Percentiles rank a stretch among this genome's conserved stretches.
These are phyloP conservation scores for Aspergillus puulaauensis DNA, from an alignment of 2,329 filamentous ascomycete species.

Conservation along the genomic window DNA sequence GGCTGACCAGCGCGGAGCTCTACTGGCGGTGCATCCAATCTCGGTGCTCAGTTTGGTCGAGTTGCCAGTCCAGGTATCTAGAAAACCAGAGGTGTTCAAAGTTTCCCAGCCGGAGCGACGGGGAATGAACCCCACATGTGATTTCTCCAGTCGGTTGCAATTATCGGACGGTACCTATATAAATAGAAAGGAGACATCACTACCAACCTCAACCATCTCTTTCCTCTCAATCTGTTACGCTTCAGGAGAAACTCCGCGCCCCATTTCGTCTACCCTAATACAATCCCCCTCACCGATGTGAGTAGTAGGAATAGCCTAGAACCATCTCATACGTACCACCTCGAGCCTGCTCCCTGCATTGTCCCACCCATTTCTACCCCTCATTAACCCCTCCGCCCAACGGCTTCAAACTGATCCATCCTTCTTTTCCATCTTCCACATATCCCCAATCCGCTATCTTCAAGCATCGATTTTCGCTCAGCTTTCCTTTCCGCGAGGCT, in stretches of 20 bases:
- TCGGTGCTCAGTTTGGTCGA: neutral
- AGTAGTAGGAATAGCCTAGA: conserved; percentile 7
- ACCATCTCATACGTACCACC: neutral
- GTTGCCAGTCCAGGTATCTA: neutral
- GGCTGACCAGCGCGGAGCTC: neutral
- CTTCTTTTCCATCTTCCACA: conserved; percentile 5
- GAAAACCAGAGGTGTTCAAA: neutral
- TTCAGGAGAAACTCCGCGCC: neutral
- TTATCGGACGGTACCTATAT: neutral
- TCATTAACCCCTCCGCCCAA: conserved; percentile 15
- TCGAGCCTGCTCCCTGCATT: neutral
- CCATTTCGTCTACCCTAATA: neutral
- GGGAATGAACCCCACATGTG: conserved; percentile 18
- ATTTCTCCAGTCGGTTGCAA: conserved; percentile 9
- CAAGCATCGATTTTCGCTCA: neutral
- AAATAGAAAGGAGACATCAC: conserved; percentile 3
- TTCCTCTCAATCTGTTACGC: conserved; percentile 1
- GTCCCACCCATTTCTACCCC: conserved; percentile 11
- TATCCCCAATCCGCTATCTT: neutral
- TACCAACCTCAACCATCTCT: neutral
- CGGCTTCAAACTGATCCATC: conserved; percentile 1
- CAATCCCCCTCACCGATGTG: conserved; percentile 10
- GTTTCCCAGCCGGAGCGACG: conserved; percentile 1
- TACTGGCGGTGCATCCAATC: too few relatives aligned
- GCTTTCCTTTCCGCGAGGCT: neutral